A percentile compares a stretch with the other conserved stretches of the same genome.
phyloP scores from a whole-genome alignment of 1,284 basidiomycete species.

The Cutaneotrichosporon dermatis region DNA sequence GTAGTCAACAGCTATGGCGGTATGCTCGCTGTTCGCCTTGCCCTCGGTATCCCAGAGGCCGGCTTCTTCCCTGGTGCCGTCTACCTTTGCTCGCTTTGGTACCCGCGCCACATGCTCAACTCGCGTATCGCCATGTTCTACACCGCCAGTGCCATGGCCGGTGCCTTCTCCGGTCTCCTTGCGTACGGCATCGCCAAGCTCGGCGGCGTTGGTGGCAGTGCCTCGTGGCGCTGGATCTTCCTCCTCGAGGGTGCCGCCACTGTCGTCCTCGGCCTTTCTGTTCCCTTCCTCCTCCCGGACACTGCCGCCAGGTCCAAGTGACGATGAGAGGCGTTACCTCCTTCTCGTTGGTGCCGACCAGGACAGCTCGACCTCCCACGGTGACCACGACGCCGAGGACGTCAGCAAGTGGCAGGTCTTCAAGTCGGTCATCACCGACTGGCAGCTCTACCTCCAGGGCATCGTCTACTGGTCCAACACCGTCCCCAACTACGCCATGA shows the following conservation, averaged over 20 bases:
- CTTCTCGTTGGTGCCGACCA: background rate
- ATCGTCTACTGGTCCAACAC: constrained; percentile 13
- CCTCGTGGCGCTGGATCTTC: constrained; percentile 34
- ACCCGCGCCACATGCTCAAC: constrained; percentile 35
- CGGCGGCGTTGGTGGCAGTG: constrained; percentile 24
- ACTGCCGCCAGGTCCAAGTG: constrained; percentile 1
- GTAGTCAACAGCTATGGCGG: constrained; percentile 1
- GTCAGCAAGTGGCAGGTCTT: constrained; percentile 4
- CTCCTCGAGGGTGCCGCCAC: constrained; percentile 10
- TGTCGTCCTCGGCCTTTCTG: constrained; percentile 1
- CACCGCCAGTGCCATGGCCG: constrained; percentile 12
- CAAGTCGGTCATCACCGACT: constrained; percentile 8
- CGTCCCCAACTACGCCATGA: constrained; percentile 11
- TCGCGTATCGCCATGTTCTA: constrained; percentile 16
- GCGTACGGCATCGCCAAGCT: constrained; percentile 35
- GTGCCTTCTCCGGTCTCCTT: constrained; percentile 33
- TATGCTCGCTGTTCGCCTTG: constrained; percentile 4
- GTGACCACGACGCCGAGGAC: background rate
- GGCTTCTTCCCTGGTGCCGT: constrained; percentile 32
- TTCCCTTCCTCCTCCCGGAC: constrained; percentile 13
- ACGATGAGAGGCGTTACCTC: constrained; percentile 11
- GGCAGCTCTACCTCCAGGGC: constrained; percentile 10
- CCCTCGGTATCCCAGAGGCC: constrained; percentile 29
- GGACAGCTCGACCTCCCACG: background rate
- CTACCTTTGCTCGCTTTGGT: constrained; percentile 18